A percentile compares a stretch with the other conserved stretches of the same genome.
phyloP scores from a whole-genome alignment of 371 early-diverging fungal species.

The Mucor saturninus region DNA sequence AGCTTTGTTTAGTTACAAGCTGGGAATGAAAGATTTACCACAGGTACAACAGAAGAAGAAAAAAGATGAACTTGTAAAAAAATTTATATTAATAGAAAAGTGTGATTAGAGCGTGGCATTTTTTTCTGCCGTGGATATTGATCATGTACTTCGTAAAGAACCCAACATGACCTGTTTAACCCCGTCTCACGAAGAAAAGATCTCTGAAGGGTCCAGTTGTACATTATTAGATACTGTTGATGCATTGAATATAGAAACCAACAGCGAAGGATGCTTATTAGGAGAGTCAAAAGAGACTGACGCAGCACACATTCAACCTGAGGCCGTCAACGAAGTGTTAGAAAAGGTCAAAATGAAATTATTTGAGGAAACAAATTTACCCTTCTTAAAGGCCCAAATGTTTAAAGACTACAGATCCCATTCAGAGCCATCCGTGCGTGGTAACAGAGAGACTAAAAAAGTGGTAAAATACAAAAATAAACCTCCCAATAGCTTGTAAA shows the following conservation, averaged over 20 bases:
- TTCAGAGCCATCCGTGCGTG: slow-evolving; percentile 13
- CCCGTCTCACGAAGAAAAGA: slow-evolving; percentile 68
- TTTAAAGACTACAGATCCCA: slow-evolving; percentile 28
- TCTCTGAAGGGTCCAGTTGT: slow-evolving; percentile 65
- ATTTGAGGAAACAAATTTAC: slow-evolving; percentile 14
- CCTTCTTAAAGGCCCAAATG: slow-evolving; percentile 49
- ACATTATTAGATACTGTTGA: slow-evolving; percentile 57
- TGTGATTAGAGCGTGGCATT: slow-evolving; percentile 86
- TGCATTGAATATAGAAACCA: slow-evolving; percentile 30
- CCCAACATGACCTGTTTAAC: slow-evolving; percentile 80
- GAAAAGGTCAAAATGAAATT: slow-evolving; percentile 15
- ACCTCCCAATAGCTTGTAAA: neutral
- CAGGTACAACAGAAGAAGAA: slow-evolving; percentile 56
- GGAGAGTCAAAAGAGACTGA: slow-evolving; percentile 17
- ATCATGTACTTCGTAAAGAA: slow-evolving; percentile 93
- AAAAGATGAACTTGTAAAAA: neutral
- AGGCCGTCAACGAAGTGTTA: neutral
- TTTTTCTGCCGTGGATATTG: slow-evolving; percentile 95
- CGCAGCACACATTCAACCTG: slow-evolving; percentile 1
- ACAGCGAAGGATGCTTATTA: slow-evolving; percentile 25
- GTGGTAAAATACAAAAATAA: slow-evolving; percentile 17
- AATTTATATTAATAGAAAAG: neutral
- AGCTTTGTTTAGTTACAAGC: slow-evolving; percentile 81
- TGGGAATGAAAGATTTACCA: slow-evolving; percentile 90
- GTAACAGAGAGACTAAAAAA: slow-evolving; percentile 34